phyloP scores from a whole-genome alignment of 345 rosid species.

The Linum tenue region DNA sequence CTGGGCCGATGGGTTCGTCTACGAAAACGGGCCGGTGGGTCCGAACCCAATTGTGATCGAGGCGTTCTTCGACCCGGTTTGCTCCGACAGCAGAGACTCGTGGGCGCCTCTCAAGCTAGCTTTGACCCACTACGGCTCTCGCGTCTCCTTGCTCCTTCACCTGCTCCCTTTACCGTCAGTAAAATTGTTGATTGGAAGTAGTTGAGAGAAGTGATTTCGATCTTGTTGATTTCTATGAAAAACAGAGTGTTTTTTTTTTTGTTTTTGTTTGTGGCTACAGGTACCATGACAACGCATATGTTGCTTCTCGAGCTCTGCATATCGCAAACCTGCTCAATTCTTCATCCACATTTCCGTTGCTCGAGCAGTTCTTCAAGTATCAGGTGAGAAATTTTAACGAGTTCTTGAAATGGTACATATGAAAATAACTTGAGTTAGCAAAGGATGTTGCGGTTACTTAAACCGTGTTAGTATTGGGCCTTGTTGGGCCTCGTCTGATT shows the following conservation, averaged over 20 bases:
- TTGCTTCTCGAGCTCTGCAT: slow-evolving; percentile 69
- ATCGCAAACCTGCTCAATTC: slow-evolving; percentile 42
- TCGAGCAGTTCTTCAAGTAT: slow-evolving; percentile 57
- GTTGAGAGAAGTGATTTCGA: too few species aligned
- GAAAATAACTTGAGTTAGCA: too few species aligned
- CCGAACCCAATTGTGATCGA: slow-evolving; percentile 51
- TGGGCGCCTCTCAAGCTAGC: slow-evolving; percentile 78
- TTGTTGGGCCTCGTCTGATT: too few species aligned
- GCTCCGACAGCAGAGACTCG: slow-evolving; percentile 74
- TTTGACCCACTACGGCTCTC: slow-evolving; percentile 51
- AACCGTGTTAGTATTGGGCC: too few species aligned
- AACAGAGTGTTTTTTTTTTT: too few species aligned
- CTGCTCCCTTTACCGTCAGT: slow-evolving; percentile 90
- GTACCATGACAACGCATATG: slow-evolving; percentile 81
- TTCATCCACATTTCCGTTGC: slow-evolving; percentile 49
- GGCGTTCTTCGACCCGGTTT: slow-evolving; percentile 84
- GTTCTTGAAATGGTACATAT: too few species aligned
- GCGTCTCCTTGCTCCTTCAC: slow-evolving; percentile 47
- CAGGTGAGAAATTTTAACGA: slow-evolving; percentile 78
- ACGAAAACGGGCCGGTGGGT: slow-evolving; percentile 21
- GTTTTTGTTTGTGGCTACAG: slow-evolving; percentile 26
- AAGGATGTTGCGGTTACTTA: too few species aligned
- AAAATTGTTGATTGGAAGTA: not conserved
- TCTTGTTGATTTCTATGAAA: too few species aligned
- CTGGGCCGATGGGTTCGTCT: slow-evolving; percentile 66